Base-by-base conservation (phyloP, 2,329 filamentous ascomycete species). In the Scopulariopsis brevicaulis region DNA sequence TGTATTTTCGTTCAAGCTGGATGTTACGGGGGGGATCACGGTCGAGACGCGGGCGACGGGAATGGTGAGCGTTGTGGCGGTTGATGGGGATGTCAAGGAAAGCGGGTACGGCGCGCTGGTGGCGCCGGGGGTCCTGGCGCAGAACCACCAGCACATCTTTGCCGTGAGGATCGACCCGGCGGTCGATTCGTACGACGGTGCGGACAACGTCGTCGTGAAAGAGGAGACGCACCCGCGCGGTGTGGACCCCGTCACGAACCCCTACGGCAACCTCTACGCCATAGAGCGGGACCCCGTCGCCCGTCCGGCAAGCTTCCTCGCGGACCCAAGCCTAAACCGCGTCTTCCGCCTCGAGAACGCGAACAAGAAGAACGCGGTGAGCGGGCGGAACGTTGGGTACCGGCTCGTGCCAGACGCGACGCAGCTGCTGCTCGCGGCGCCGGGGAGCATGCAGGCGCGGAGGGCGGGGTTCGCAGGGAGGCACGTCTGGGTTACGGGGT, bases 121-220 rank as follows among this genome's bases (percentile, higher is more conserved):
- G 1, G 75, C 77, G 0, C 79, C 82, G 0, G 85, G 85, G 0
- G 80, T 85, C 0, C 70, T 89, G 1, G 86, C 85, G 0, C 83
- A 83, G 60, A 84, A 87, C 67, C 85, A 89, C 62, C 86, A 89
- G 66, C 86, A 89, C 69, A 76, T 89, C 51, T 88, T 89, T 66
- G 78, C 75, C 25, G 69, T 83, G 50, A 77, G 85, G 1, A 80
- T 89, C 54, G 85, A 89, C 63, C 84, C 85, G 0, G 80, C 80
- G 10, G 76, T 87, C 46, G 83, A 86, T 61, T 67, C 62, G 28
- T 73, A 63, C 60, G 61, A 62, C 71, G 76, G 24, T 63, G 78
- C 64, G 64, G 67, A 73, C 2, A 85, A 84, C 61, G 77, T 76
- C 0, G 68, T 85, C 6, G 67, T 72, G 0, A 66, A 73, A 10